These are phyloP conservation scores for Colletotrichum zoysiae DNA, from an alignment of 2,329 filamentous ascomycete species.

Conservation along the genomic window DNA sequence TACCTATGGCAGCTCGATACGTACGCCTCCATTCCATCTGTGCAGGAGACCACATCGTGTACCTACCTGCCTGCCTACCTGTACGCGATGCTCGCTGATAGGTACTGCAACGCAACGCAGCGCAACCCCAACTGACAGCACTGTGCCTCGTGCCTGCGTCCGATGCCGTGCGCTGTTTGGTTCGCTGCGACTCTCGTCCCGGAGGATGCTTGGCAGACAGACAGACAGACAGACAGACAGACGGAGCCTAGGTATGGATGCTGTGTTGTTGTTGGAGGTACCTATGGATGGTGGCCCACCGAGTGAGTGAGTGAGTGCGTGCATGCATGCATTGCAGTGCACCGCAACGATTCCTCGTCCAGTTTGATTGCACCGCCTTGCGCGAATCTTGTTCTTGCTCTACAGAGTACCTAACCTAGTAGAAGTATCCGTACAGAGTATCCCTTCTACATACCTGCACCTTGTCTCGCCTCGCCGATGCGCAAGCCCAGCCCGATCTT, in stretches of 20 bases:
- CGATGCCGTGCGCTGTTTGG: conserved; percentile 16
- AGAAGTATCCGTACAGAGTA: too few relatives aligned
- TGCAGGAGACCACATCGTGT: not conserved
- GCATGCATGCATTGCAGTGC: conserved; percentile 24
- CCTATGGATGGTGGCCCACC: conserved; percentile 9
- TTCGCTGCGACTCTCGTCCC: not conserved
- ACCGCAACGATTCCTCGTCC: conserved; percentile 37
- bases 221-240: not conserved
- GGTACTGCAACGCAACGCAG: not conserved
- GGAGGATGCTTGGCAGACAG: not conserved
- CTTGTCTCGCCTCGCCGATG: not conserved
- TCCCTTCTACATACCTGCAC: too few relatives aligned
- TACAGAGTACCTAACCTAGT: too few relatives aligned
- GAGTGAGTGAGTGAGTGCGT: not conserved
- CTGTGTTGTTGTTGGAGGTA: too few relatives aligned
- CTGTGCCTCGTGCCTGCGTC: conserved; percentile 25
- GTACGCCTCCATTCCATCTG: conserved; percentile 8
- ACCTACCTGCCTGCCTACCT: too few relatives aligned
- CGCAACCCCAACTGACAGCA: not conserved
- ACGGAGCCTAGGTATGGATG: not conserved
- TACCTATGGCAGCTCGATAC: not conserved
- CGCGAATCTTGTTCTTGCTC: conserved; percentile 16
- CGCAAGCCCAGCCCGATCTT: not conserved
- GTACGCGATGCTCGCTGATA: not conserved
- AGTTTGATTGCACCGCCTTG: conserved; percentile 23